A percentile compares a stretch with the other conserved stretches of the same genome.
Evolutionary conservation across 768 basidiomycete species (phyloP).

Genomic region (Lactifluus rugatus): DNA sequence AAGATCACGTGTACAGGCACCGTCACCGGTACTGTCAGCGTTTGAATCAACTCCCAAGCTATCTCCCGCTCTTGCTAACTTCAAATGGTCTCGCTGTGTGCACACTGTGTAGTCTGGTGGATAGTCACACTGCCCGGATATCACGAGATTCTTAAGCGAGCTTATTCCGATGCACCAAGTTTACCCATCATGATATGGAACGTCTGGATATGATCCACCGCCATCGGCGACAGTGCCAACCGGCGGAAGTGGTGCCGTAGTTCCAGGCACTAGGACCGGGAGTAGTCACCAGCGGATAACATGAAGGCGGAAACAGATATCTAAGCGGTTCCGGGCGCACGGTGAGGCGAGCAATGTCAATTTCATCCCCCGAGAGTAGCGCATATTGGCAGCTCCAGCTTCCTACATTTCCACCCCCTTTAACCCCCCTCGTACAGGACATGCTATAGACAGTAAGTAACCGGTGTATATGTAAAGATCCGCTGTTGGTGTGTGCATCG

Average conservation of each 20-base stretch:
- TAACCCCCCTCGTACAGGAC: not conserved
- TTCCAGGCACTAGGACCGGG: not conserved
- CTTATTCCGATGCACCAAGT: not conserved
- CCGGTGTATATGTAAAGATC: not conserved
- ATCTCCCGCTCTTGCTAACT: not conserved
- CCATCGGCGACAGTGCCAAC: not conserved
- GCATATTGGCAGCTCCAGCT: not conserved
- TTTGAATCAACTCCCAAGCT: too few species aligned
- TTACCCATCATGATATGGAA: not conserved
- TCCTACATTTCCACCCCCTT: not conserved
- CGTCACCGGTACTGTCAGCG: not conserved
- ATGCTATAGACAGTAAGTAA: not conserved
- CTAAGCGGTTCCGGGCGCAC: not conserved
- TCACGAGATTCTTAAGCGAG: too few species aligned
- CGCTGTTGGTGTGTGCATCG: not conserved
- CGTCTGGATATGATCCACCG: not conserved
- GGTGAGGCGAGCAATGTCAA: not conserved
- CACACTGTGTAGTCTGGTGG: not conserved
- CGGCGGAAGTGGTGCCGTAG: not conserved
- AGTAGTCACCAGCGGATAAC: not conserved
- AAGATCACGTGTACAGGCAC: not conserved
- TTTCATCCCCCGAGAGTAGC: not conserved
- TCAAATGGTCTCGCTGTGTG: not conserved
- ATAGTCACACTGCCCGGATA: not conserved
- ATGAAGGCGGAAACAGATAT: not conserved